A percentile compares a stretch with the other conserved stretches of the same genome.
phyloP scores from a whole-genome alignment of 2,329 filamentous ascomycete species.

The Furcasterigmium furcatum region DNA sequence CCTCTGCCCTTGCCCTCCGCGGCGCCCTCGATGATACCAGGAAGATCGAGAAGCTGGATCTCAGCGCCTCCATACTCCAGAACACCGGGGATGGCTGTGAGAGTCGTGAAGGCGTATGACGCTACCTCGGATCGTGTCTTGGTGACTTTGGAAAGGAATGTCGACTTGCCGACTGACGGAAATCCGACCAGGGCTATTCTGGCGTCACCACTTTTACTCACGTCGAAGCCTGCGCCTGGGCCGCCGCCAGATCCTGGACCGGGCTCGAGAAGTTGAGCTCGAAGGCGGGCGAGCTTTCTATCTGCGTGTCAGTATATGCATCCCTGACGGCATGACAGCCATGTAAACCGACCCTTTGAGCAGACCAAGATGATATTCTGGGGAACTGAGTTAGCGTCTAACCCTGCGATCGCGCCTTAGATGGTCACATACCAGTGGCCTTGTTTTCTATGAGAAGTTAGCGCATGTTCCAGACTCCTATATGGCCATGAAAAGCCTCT shows the following conservation, averaged over 20 bases:
- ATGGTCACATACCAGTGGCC: slow-evolving; percentile 76
- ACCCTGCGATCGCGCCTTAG: too few species aligned
- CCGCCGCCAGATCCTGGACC: slow-evolving; percentile 74
- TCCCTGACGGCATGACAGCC: too few species aligned
- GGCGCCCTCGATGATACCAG: slow-evolving; percentile 97
- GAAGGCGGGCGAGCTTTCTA: slow-evolving; percentile 92
- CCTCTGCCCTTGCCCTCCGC: slow-evolving; percentile 94
- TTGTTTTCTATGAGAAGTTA: slow-evolving; percentile 76
- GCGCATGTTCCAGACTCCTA: too few species aligned
- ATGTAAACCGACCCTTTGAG: slow-evolving; percentile 75
- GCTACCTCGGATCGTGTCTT: slow-evolving; percentile 97
- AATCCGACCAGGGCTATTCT: slow-evolving; percentile 98
- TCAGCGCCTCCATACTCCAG: slow-evolving; percentile 97
- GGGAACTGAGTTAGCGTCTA: background rate
- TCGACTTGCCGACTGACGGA: slow-evolving; percentile 97
- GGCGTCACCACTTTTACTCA: slow-evolving; percentile 94
- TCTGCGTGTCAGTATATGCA: background rate
- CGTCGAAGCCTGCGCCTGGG: slow-evolving; percentile 83
- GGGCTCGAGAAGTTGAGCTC: slow-evolving; percentile 92
- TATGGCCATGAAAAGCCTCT: too few species aligned
- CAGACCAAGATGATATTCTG: slow-evolving; percentile 97
- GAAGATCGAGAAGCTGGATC: slow-evolving; percentile 95
- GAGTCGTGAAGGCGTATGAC: slow-evolving; percentile 93
- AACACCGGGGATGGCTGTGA: slow-evolving; percentile 96
- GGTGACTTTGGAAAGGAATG: slow-evolving; percentile 97